Conservation (phyloP, 2,329 filamentous ascomycete genomes). For the Pestalotiopsis sp. region DNA sequence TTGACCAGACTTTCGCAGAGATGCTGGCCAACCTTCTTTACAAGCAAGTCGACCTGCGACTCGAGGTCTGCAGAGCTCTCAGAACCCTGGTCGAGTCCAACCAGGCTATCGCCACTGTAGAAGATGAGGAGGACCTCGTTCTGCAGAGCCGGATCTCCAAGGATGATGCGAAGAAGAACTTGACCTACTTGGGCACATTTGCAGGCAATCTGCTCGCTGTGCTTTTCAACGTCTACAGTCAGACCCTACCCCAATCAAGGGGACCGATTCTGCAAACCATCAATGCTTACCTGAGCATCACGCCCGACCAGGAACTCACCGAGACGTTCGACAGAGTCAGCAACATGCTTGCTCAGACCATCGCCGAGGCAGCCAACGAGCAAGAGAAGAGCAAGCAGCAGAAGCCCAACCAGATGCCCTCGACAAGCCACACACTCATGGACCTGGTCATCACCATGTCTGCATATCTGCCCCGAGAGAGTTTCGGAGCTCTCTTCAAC, state of each 20-base stretch:
- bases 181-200: constrained; percentile 78
- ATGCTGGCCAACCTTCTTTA: constrained; percentile 90
- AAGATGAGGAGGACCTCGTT: constrained; percentile 72
- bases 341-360: constrained; percentile 75
- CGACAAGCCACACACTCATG: constrained; percentile 92
- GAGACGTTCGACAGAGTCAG: constrained; percentile 89
- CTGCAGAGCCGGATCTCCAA: constrained; percentile 80
- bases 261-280: constrained; percentile 92
- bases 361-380: constrained; percentile 59
- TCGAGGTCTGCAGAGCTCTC: constrained; percentile 84
- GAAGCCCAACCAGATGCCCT: constrained; percentile 74
- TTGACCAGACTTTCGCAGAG: constrained; percentile 89
- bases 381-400: constrained; percentile 65
- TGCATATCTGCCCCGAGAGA: constrained; percentile 85
- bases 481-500: constrained; percentile 82
- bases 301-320: constrained; percentile 75
- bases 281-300: constrained; percentile 91
- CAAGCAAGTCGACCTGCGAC: constrained; percentile 83
- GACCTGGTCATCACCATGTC: constrained; percentile 96
- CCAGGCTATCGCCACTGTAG: constrained; percentile 74
- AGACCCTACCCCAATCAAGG: constrained; percentile 90
- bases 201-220: constrained; percentile 91
- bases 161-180: constrained; percentile 74
- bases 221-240: constrained; percentile 98
- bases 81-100: constrained; percentile 92